Base-by-base conservation (phyloP, 345 rosid species). In the Arabidopsis arenosa region DNA sequence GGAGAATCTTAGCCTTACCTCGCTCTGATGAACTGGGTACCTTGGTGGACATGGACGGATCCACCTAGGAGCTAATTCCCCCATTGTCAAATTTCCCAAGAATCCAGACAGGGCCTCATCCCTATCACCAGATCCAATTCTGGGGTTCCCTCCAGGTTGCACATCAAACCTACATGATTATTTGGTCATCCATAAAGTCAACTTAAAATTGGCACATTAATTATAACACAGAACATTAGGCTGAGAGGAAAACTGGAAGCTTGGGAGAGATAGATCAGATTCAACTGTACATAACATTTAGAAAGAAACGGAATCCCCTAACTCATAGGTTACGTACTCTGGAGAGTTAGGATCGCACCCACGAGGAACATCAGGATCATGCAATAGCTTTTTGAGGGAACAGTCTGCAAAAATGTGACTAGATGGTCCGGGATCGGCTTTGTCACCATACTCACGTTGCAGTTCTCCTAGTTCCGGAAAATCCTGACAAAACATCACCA, bases 111-210 rank as follows among this genome's bases (percentile, higher is more conserved):
- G 49, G 73, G 84, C 75, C 76, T 92, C 97, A 53, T 89, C 88
- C 82, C 93, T 85, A 80, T 89, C 93, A 73, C 98, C 99, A 64
- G 83, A 84, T 79, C 96, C 99, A 81, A 90, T 85, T 85, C 88
- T 92, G 67, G 83, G 62, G 76, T 87, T 87, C 74, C 67, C 81
- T 72, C 96, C 96, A 49, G 86, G 81, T 82, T 86, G 93, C 82
- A 92, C 77, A 76, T 92, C 94, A 82, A 95, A 88, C 89, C 98
- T 95, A 73, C 55, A 80, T 68, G 40, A 18, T 78, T n/a, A 59
- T 65, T 57, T 40, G 68, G 55, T 73, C 72, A 73, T 47, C 54
- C 44, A 70, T 63, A 41, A 62, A 77, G 69, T 66, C 72, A 71
- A 68, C 48, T 53, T 9, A 64, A 80, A 66, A 33, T 26, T 53